These are phyloP conservation scores for Neoboletus brunneissimus DNA, from an alignment of 768 basidiomycete genomes.

Conservation along the genomic window DNA sequence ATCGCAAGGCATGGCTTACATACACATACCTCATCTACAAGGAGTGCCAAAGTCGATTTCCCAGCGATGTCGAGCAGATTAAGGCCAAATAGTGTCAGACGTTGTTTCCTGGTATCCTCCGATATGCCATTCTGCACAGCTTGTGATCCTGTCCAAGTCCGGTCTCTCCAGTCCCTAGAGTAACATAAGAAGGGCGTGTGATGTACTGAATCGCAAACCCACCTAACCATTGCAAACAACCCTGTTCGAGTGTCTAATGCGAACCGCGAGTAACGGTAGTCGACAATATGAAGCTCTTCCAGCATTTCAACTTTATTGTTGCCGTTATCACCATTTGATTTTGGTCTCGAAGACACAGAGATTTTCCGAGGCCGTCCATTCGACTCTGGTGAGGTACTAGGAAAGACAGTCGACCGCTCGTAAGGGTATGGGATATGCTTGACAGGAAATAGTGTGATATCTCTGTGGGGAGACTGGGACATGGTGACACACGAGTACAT, in stretches of 20 bases:
- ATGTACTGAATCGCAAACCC: constrained; percentile 2
- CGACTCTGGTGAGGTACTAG: constrained; percentile 34
- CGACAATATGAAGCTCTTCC: constrained; percentile 61
- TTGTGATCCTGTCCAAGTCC: constrained; percentile 59
- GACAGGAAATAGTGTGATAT: constrained; percentile 74
- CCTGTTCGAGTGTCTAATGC: constrained; percentile 83
- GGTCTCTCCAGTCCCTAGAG: constrained; percentile 86
- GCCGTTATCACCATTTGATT: constrained; percentile 33
- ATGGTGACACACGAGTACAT: constrained; percentile 22
- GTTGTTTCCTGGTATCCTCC: constrained; percentile 53
- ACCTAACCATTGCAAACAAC: constrained; percentile 81
- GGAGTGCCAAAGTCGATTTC: constrained; percentile 71
- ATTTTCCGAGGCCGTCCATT: constrained; percentile 23
- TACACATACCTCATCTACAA: constrained; percentile 82
- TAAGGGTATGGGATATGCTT: constrained; percentile 71
- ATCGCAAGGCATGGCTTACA: background rate
- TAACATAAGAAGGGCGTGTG: constrained; percentile 6
- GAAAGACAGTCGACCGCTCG: constrained; percentile 77
- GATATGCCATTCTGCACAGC: constrained; percentile 66
- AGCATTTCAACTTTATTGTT: constrained; percentile 38
- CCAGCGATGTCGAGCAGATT: constrained; percentile 91
- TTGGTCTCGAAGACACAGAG: constrained; percentile 26
- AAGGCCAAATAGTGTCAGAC: constrained; percentile 70
- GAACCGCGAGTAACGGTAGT: constrained; percentile 92
- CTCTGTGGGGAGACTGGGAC: constrained; percentile 75